These are phyloP conservation scores for Fomitopsis serialis DNA, from an alignment of 768 basidiomycete genomes.

Conservation along the genomic window DNA sequence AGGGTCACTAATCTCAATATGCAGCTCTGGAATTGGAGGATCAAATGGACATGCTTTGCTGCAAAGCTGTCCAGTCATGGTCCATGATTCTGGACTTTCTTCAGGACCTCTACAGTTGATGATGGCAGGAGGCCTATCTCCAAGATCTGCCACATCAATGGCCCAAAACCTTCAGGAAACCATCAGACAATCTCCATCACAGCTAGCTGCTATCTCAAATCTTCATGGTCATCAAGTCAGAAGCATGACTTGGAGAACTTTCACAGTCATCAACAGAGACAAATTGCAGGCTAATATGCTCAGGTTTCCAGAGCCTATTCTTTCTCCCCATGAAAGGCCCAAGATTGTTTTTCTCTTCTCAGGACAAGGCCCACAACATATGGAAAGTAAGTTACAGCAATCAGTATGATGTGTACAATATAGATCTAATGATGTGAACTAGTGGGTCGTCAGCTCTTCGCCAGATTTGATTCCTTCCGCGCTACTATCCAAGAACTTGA, in stretches of 20 bases:
- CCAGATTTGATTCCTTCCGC: constrained; percentile 30
- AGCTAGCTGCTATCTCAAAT: background rate
- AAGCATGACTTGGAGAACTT: constrained; percentile 10
- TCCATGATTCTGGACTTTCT: background rate
- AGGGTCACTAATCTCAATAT: constrained; percentile 31
- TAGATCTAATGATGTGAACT: background rate
- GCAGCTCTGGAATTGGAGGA: constrained; percentile 41
- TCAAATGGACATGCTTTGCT: constrained; percentile 39
- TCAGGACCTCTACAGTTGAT: background rate
- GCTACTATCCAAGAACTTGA: constrained; percentile 35
- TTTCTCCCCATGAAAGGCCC: background rate
- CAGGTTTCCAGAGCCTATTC: background rate
- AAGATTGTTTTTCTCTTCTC: constrained; percentile 34
- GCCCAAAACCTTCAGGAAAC: background rate
- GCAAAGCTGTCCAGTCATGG: constrained; percentile 18
- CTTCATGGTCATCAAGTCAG: constrained; percentile 4
- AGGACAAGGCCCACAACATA: constrained; percentile 36
- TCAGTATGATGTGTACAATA: no score
- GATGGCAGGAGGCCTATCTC: constrained; percentile 7
- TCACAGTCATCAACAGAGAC: constrained; percentile 5
- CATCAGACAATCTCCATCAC: background rate
- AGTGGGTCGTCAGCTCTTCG: constrained; percentile 37
- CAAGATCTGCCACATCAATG: background rate
- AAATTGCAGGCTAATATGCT: background rate
- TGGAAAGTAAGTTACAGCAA: constrained; percentile 25